These are phyloP conservation scores for Pseudogymnoascus sp. DNA, from an alignment of 2,329 filamentous ascomycete species.

Conservation along the genomic window DNA sequence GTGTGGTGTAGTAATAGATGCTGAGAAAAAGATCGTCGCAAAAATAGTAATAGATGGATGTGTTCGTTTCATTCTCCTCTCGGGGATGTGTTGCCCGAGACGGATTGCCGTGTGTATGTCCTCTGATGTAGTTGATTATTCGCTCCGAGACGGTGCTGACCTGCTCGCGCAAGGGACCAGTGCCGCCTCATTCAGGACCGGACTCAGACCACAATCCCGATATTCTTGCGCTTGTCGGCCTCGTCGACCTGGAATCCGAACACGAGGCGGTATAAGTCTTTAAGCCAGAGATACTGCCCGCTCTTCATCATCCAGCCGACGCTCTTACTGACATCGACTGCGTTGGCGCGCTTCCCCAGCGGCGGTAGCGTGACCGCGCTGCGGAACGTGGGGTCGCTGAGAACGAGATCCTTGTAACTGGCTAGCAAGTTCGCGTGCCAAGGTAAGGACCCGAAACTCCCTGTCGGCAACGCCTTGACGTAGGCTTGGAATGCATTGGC, in stretches of 20 bases:
- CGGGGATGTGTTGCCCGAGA: neutral
- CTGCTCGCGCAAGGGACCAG: neutral
- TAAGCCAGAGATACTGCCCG: constrained; percentile 69
- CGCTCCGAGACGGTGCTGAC: neutral
- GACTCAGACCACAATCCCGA: constrained; percentile 50
- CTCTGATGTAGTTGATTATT: neutral
- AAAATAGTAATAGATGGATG: neutral
- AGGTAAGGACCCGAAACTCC: constrained; percentile 68
- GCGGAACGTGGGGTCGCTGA: constrained; percentile 63
- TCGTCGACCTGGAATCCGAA: constrained; percentile 82
- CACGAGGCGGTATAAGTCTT: constrained; percentile 75
- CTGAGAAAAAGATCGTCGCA: neutral
- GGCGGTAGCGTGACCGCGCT: constrained; percentile 47
- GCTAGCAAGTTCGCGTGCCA: constrained; percentile 67
- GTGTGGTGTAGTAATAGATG: neutral
- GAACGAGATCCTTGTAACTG: constrained; percentile 73
- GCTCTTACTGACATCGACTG: constrained; percentile 72
- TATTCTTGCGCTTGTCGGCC: constrained; percentile 57
- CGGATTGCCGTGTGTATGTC: neutral
- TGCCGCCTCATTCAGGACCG: neutral
- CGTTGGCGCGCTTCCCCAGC: constrained; percentile 52
- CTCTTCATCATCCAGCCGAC: constrained; percentile 68
- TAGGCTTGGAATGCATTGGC: constrained; percentile 60
- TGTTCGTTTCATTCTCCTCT: neutral
- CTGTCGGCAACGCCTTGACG: constrained; percentile 65